Percentiles rank a stretch among this genome's conserved stretches.
These are phyloP conservation scores for Wickerhamomyces tratensis DNA, from an alignment of 805 yeast genomes.

Conservation along the genomic window DNA sequence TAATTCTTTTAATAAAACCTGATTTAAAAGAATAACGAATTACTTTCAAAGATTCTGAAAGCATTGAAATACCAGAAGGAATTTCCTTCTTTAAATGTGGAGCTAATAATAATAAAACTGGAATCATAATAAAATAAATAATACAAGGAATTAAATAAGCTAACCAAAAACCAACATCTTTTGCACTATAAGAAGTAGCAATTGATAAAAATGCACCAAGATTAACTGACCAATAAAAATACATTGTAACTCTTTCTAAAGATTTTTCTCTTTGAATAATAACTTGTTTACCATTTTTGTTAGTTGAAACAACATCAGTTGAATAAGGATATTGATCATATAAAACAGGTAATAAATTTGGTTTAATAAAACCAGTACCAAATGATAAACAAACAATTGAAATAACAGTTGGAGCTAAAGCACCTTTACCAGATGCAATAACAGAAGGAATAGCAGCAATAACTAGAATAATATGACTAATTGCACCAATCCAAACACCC, in stretches of 20 bases:
- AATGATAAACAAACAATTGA: conserved; percentile 46
- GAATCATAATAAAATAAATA: conserved; percentile 42
- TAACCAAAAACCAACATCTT: conserved; percentile 59
- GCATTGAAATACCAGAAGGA: conserved; percentile 28
- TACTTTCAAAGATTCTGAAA: conserved; percentile 33
- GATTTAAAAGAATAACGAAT: conserved; percentile 29
- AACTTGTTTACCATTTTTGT: conserved; percentile 55
- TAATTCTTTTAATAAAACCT: conserved; percentile 33
- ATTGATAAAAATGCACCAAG: conserved; percentile 66
- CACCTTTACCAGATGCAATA: conserved; percentile 36
- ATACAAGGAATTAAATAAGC: conserved; percentile 66
- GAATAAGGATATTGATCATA: conserved; percentile 66
- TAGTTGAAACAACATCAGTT: conserved; percentile 46
- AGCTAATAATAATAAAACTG: conserved; percentile 29
- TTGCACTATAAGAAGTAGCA: conserved; percentile 69
- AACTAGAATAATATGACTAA: conserved; percentile 56
- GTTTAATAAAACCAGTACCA: conserved; percentile 77
- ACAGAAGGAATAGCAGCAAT: conserved; percentile 57
- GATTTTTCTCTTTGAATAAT: conserved; percentile 63
- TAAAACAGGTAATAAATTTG: conserved; percentile 60
- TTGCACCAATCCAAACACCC: conserved; percentile 47
- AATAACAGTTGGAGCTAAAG: conserved; percentile 50
- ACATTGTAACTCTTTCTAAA: conserved; percentile 64
- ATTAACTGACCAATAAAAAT: conserved; percentile 70
- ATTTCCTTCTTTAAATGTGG: conserved; percentile 17